Evolutionary conservation across 768 basidiomycete genomes (phyloP), one percentile per base, ranked within the genome.

Genomic region (Lactifluus pinguis): DNA sequence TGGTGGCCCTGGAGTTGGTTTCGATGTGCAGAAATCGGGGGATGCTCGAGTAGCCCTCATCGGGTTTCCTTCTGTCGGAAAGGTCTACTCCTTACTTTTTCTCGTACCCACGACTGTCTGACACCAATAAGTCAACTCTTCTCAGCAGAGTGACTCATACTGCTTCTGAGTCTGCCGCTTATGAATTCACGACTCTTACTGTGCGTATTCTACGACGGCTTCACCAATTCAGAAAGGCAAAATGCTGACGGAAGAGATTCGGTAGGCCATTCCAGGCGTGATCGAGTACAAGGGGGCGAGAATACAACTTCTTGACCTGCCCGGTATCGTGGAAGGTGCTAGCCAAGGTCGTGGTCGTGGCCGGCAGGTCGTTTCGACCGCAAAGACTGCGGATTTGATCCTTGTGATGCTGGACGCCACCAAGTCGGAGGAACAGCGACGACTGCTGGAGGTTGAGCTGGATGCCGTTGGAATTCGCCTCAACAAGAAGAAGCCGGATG

Each of bases 391-490:
- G 6, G 97, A 99, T 73, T 79, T 98, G 53, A 95, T 98, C 66
- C 74, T 98, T 36, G 79, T 95, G 57, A 93, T 95, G 90, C 78
- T 95, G 34, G 93, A 95, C 68, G 90, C 92, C 13, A 94, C 91
- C 10, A 95, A 95, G 72, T 89, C 87, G 11, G 89, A 93, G 48
- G 92, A 98, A 72, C 97, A 99, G 69, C 84, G 87, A 57, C 76
- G 82, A 52, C 78, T 95, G 61, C 76, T 98, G 29, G 97, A 98
- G 72, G 80, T 90, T 41, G 97, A 99, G 73, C 77, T 99, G 17
- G 97, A 99, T 69, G 91, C 95, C 5, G 95, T 99, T 42, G 97
- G 97, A 3, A 98, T 99, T 64, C 81, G 97, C 49, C 73, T 99
- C 64, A 99, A 99, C 75, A 89, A 89, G 68, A 78, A 74, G 59